These are phyloP conservation scores for Scedosporium apiospermum DNA, from an alignment of 2,329 filamentous ascomycete species.

Conservation along the genomic window DNA sequence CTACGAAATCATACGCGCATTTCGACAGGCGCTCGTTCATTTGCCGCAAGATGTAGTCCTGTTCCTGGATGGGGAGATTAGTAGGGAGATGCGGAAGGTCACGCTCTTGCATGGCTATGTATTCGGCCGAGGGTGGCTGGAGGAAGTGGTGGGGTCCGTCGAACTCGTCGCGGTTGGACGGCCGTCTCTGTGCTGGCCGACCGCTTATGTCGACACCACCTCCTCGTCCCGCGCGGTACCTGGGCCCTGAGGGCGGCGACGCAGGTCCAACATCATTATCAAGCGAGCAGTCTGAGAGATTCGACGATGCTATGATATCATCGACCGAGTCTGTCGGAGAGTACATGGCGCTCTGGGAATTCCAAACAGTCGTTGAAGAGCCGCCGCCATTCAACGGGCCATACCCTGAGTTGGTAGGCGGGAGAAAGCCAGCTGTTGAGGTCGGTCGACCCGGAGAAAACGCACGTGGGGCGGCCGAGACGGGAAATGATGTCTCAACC, in stretches of 20 bases:
- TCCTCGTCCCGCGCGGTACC: constrained; percentile 5
- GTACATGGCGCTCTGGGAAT: constrained; percentile 20
- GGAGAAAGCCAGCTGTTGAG: not conserved
- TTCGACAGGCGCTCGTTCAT: constrained; percentile 80
- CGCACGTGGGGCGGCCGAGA: not conserved
- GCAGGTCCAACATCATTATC: constrained; percentile 37
- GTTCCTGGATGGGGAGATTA: constrained; percentile 73
- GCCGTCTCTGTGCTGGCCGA: constrained; percentile 44
- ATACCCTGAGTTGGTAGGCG: not conserved
- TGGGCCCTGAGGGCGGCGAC: constrained; percentile 20
- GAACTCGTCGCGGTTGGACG: constrained; percentile 80
- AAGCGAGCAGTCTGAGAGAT: constrained; percentile 49
- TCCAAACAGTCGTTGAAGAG: constrained; percentile 3
- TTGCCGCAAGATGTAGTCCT: constrained; percentile 68
- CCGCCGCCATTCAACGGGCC: constrained; percentile 3
- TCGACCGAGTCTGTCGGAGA: constrained; percentile 50
- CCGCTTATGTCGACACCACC: constrained; percentile 7
- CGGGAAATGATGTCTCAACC: constrained; percentile 3
- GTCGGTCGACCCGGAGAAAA: not conserved
- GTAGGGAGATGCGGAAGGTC: constrained; percentile 76
- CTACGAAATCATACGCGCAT: constrained; percentile 84
- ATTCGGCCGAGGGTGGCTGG: constrained; percentile 59
- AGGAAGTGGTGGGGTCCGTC: constrained; percentile 80
- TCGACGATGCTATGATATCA: constrained; percentile 48
- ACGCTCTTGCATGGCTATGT: constrained; percentile 66